phyloP scores from a whole-genome alignment of 2,329 filamentous ascomycete species.

The Cryoendolithus antarcticus region DNA sequence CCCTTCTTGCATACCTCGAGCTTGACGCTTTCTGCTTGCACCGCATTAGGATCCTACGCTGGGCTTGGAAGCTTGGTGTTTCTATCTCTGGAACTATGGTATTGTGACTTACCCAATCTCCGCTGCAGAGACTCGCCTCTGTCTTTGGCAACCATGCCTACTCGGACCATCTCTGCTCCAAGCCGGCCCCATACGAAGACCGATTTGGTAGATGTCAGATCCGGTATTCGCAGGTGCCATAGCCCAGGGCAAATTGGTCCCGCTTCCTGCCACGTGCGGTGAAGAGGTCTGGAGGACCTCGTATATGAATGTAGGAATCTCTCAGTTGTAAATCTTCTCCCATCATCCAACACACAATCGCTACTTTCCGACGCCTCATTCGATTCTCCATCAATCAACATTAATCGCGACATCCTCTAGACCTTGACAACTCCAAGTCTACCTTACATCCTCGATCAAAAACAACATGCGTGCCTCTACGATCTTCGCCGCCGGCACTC shows the following conservation, averaged over 20 bases:
- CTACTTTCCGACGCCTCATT: background rate
- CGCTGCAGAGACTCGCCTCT: too few species aligned
- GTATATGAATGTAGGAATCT: constrained; percentile 5
- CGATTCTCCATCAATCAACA: constrained; percentile 1
- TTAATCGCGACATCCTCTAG: constrained; percentile 3
- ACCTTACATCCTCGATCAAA: background rate
- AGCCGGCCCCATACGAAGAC: constrained; percentile 6
- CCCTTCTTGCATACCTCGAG: too few species aligned
- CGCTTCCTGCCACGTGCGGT: constrained; percentile 1
- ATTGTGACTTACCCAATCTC: too few species aligned
- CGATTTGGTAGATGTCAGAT: constrained; percentile 5
- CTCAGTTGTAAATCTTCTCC: constrained; percentile 1
- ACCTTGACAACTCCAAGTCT: background rate
- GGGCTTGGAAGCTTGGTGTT: too few species aligned
- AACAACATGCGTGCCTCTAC: constrained; percentile 12
- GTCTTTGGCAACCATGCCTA: too few species aligned
- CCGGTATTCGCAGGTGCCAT: constrained; percentile 1
- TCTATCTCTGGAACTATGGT: too few species aligned
- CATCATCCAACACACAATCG: constrained; percentile 5
- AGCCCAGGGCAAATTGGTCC: background rate
- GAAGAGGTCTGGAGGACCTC: background rate
- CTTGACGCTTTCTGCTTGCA: too few species aligned
- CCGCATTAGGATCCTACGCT: too few species aligned
- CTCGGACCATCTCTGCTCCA: background rate
- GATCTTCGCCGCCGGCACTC: constrained; percentile 10